phyloP scores from a whole-genome alignment of 768 basidiomycete genomes.

The Boletus coccyginus region DNA sequence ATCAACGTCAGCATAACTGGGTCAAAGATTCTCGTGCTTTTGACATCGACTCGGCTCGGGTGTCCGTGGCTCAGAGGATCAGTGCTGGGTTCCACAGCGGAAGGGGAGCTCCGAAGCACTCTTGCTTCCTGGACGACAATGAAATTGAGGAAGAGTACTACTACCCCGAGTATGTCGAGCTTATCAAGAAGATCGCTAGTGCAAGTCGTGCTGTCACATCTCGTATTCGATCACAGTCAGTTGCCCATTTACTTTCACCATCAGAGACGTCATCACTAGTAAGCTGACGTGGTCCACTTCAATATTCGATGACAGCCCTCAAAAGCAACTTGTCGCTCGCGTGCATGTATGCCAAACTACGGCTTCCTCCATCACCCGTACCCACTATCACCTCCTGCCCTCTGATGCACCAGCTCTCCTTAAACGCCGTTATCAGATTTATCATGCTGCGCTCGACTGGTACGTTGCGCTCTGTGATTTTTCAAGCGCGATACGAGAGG shows the following conservation, averaged over 20 bases:
- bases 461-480: neutral
- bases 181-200: neutral
- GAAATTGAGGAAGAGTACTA: neutral
- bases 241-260: neutral
- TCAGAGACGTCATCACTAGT: too few relatives aligned
- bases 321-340: neutral
- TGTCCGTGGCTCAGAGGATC: neutral
- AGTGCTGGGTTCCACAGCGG: too few relatives aligned
- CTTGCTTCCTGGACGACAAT: neutral
- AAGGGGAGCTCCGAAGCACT: too few relatives aligned
- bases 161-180: neutral
- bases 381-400: neutral
- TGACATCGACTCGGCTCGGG: too few relatives aligned
- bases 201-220: neutral
- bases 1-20: too few relatives aligned
- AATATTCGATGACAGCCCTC: neutral
- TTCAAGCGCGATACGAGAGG: constrained; percentile 28
- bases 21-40: too few relatives aligned
- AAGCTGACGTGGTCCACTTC: neutral
- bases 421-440: neutral
- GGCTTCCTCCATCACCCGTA: neutral
- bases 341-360: neutral
- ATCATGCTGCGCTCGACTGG: neutral
- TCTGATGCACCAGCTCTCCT: neutral
- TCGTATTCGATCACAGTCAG: neutral